A percentile compares a stretch with the other conserved stretches of the same genome.
Evolutionary conservation across 176 grass and related monocot species (phyloP).

Genomic region (Oryza meyeriana): DNA sequence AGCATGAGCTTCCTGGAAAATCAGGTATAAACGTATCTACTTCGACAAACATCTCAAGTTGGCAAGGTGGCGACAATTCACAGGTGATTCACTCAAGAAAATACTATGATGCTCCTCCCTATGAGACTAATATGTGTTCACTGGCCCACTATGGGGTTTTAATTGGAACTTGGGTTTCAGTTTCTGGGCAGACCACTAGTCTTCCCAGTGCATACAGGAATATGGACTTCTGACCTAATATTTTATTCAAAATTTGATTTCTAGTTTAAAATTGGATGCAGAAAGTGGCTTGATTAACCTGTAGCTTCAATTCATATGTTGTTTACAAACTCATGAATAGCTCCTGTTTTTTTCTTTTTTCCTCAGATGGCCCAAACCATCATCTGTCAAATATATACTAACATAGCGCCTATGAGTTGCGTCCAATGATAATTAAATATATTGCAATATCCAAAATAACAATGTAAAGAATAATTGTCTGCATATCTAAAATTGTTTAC

Average conservation of each 20-base stretch:
- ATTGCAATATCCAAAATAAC: neutral
- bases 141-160: neutral
- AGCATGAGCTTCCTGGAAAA: conserved; percentile 64
- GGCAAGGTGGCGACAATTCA: conserved; percentile 48
- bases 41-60: conserved; percentile 50
- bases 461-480: neutral
- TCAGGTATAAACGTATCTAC: conserved; percentile 43
- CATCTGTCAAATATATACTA: neutral
- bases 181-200: neutral
- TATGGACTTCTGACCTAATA: neutral
- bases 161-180: neutral
- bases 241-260: neutral
- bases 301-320: neutral
- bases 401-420: neutral
- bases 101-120: neutral
- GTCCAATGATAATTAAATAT: neutral
- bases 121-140: neutral
- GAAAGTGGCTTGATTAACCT: neutral
- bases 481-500: neutral
- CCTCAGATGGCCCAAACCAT: neutral
- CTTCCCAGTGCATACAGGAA: neutral
- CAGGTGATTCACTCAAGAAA: conserved; percentile 49
- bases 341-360: neutral
- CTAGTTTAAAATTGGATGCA: neutral
- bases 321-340: neutral